Percentiles rank a stretch among this genome's conserved stretches.
These are phyloP conservation scores for Crithidia bombi DNA, from an alignment of 208 protist genomes.

Conservation along the genomic window DNA sequence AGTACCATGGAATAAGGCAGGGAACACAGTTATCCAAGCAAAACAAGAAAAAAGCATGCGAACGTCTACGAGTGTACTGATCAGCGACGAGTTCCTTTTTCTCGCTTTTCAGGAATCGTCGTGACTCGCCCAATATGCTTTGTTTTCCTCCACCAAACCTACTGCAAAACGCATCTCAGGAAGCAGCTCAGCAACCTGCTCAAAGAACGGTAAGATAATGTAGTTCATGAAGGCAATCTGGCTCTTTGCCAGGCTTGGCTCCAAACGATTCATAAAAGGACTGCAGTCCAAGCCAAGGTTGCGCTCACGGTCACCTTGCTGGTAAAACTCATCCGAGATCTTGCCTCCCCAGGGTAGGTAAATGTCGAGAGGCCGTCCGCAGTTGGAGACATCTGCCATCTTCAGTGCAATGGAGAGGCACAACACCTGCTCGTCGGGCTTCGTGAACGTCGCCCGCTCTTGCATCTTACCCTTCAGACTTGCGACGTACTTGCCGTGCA, in stretches of 20 bases:
- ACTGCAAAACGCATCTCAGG: constrained; percentile 87
- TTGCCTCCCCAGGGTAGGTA: constrained; percentile 91
- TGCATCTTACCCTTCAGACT: constrained; percentile 71
- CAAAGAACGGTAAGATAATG: constrained; percentile 92
- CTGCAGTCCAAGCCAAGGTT: constrained; percentile 85
- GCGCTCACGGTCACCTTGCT: constrained; percentile 93
- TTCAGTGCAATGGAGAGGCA: constrained; percentile 93
- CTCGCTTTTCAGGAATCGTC: constrained; percentile 40
- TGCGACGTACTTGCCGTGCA: constrained; percentile 87
- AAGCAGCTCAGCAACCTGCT: constrained; percentile 80
- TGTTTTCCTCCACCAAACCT: constrained; percentile 78
- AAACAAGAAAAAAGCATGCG: no score
- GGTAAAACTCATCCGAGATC: constrained; percentile 94
- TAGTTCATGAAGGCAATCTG: constrained; percentile 94
- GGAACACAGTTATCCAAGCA: no score
- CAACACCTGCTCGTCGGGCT: constrained; percentile 84
- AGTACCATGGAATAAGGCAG: no score
- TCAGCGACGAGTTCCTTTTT: no score
- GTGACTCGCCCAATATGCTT: constrained; percentile 79
- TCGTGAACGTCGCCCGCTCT: constrained; percentile 64
- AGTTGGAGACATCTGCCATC: constrained; percentile 96
- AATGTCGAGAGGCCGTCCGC: constrained; percentile 83
- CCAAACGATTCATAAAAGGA: constrained; percentile 93
- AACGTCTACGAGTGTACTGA: no score
- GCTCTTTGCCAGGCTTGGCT: constrained; percentile 82